Percentiles rank a stretch among this genome's conserved stretches.
These are phyloP conservation scores for Solanum ossicruentum DNA, from an alignment of 257 asterid species.

Conservation along the genomic window DNA sequence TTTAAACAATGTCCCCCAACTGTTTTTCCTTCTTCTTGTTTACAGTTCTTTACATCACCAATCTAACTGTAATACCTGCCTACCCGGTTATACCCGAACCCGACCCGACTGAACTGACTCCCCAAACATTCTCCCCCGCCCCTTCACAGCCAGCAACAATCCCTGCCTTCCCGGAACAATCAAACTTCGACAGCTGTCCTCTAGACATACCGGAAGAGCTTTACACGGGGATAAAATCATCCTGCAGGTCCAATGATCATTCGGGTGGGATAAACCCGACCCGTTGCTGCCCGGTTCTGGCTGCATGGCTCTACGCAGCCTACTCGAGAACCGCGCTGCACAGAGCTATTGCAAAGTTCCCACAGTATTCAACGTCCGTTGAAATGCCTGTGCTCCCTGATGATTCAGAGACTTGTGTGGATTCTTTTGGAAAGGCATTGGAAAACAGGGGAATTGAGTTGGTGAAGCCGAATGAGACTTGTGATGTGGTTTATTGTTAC, in stretches of 20 bases:
- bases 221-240: conserved; percentile 78
- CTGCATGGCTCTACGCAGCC: conserved; percentile 95
- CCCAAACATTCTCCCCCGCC: conserved; percentile 18
- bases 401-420: conserved; percentile 89
- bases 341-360: conserved; percentile 14
- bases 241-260: conserved; percentile 51
- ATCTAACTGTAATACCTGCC: neutral
- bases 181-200: conserved; percentile 43
- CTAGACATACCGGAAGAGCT: conserved; percentile 77
- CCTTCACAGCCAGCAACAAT: conserved; percentile 26
- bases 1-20: neutral
- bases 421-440: conserved; percentile 63
- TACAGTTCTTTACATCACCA: neutral
- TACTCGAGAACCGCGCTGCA: conserved; percentile 67
- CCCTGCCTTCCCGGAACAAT: conserved; percentile 77
- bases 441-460: conserved; percentile 44
- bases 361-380: conserved; percentile 26
- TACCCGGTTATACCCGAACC: neutral
- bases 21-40: neutral
- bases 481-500: conserved; percentile 89
- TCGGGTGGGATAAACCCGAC: conserved; percentile 37
- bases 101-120: neutral
- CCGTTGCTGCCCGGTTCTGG: conserved; percentile 91
- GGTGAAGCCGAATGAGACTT: conserved; percentile 72
- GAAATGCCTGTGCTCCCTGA: conserved; percentile 90